A percentile compares a stretch with the other conserved stretches of the same genome.
phyloP scores from a whole-genome alignment of 306 rosid species.

The Ormosia emarginata region DNA sequence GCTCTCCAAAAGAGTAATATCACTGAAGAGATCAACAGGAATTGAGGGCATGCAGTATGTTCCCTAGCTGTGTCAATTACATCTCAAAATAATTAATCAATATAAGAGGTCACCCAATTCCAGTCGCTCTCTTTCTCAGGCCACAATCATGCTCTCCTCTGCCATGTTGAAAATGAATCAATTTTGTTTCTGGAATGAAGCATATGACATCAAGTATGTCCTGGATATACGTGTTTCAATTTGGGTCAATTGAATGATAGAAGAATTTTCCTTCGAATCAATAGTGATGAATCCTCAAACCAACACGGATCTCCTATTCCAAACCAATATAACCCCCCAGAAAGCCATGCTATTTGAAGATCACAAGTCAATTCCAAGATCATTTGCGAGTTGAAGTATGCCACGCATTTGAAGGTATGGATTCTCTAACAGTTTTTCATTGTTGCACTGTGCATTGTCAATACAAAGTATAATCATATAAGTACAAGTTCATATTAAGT shows the following conservation, averaged over 20 bases:
- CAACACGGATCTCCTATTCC: conserved; percentile 30
- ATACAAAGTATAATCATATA: conserved; percentile 23
- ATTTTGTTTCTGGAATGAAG: conserved; percentile 35
- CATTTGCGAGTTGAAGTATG: conserved; percentile 91
- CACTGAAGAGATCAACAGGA: conserved; percentile 29
- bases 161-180: conserved; percentile 36
- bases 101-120: conserved; percentile 20
- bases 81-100: conserved; percentile 29
- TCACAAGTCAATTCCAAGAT: conserved; percentile 78
- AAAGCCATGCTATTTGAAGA: conserved; percentile 33
- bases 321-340: conserved; percentile 36
- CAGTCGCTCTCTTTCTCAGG: conserved; percentile 32
- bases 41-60: conserved; percentile 5
- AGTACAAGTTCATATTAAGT: conserved; percentile 7
- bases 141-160: conserved; percentile 14
- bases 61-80: conserved; percentile 8
- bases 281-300: conserved; percentile 20
- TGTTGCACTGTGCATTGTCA: conserved; percentile 73
- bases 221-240: conserved; percentile 26
- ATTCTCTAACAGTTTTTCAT: conserved; percentile 95
- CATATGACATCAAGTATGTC: conserved; percentile 14
- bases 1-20: conserved; percentile 39
- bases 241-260: conserved; percentile 14
- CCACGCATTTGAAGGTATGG: conserved; percentile 99
- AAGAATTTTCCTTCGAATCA: conserved; percentile 30